Percentiles rank a stretch among this genome's conserved stretches.
These are phyloP conservation scores for Eruca vesicaria DNA, from an alignment of 441 rosid species.

Conservation along the genomic window DNA sequence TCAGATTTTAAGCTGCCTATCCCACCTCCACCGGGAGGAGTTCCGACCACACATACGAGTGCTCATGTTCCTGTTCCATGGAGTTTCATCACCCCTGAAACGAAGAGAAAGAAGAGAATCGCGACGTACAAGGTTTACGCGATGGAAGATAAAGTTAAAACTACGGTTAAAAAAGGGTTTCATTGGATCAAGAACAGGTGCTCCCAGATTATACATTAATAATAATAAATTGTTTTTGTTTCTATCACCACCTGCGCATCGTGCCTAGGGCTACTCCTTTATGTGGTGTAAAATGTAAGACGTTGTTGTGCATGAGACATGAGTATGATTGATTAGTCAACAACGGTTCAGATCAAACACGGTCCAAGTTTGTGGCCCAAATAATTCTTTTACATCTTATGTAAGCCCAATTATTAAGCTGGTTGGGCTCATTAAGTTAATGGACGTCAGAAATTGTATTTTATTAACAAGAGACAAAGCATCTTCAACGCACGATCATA, in stretches of 20 bases:
- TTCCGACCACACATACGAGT: slow-evolving; percentile 4
- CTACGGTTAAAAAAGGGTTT: slow-evolving; percentile 60
- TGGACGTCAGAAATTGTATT: slow-evolving; percentile 6
- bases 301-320: neutral
- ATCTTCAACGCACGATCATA: slow-evolving; percentile 35
- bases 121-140: slow-evolving; percentile 71
- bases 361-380: slow-evolving; percentile 12
- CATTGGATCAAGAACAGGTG: slow-evolving; percentile 81
- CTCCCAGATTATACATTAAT: slow-evolving; percentile 50
- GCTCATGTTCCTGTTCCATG: slow-evolving; percentile 35
- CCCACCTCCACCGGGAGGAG: slow-evolving; percentile 24
- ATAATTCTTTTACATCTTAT: neutral
- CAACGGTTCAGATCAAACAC: neutral
- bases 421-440: neutral
- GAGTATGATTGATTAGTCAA: neutral
- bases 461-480: slow-evolving; percentile 2
- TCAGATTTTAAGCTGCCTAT: slow-evolving; percentile 36
- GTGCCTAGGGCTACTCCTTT: neutral
- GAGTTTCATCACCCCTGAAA: slow-evolving; percentile 67
- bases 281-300: neutral
- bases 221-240: neutral
- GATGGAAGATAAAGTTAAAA: slow-evolving; percentile 70
- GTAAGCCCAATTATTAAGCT: neutral
- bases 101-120: slow-evolving; percentile 72
- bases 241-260: slow-evolving; percentile 9